These are phyloP conservation scores for Flaveria trinervia DNA, from an alignment of 129 eudicot genomes.

Conservation along the genomic window DNA sequence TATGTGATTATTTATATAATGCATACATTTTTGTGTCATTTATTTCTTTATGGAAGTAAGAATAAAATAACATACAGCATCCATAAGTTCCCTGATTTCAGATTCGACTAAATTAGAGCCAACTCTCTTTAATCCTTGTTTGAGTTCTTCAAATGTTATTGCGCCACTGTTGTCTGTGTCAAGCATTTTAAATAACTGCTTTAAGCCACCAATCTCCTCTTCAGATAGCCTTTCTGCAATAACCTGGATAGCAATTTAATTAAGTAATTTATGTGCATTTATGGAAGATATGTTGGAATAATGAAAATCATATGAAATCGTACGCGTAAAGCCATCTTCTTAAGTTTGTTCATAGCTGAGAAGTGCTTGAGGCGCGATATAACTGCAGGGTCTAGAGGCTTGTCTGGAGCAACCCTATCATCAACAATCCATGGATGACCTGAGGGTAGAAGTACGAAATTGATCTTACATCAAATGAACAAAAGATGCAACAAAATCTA, in stretches of 20 bases:
- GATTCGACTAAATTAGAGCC: constrained; percentile 57
- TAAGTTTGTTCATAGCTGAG: constrained; percentile 65
- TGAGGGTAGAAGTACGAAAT: constrained; percentile 32
- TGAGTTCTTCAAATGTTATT: constrained; percentile 61
- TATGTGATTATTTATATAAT: background rate
- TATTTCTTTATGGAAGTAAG: background rate
- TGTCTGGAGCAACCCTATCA: constrained; percentile 60
- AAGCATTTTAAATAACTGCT: constrained; percentile 54
- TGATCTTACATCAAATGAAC: background rate
- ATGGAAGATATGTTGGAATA: background rate
- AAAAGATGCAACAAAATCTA: constrained; percentile 4
- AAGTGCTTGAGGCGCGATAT: constrained; percentile 61
- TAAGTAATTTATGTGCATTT: background rate
- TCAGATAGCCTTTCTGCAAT: constrained; percentile 67
- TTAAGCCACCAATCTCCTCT: constrained; percentile 67
- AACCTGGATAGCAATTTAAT: constrained; percentile 36
- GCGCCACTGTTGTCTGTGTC: constrained; percentile 61
- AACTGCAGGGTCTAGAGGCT: constrained; percentile 64
- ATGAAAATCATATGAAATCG: constrained; percentile 19
- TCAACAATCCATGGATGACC: constrained; percentile 72
- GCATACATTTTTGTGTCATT: background rate
- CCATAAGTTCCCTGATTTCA: constrained; percentile 60
- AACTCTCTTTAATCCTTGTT: constrained; percentile 50
- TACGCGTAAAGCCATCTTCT: constrained; percentile 72
- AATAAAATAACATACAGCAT: constrained; percentile 43